Conservation (phyloP, 441 rosid species). For the Theobroma grandiflorum region DNA sequence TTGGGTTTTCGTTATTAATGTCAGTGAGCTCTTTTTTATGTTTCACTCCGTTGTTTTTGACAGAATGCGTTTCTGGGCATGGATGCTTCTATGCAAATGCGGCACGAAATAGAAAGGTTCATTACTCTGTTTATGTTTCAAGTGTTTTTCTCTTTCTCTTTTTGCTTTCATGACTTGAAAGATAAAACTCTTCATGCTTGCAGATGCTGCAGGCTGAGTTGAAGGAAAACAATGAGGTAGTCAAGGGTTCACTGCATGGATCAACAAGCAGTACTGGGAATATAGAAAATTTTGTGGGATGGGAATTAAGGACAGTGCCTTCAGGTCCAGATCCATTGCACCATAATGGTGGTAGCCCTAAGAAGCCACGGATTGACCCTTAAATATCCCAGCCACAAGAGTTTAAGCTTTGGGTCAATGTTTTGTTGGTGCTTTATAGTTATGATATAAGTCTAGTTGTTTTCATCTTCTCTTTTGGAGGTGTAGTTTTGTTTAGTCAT, state of each 20-base stretch:
- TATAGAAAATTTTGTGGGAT: slow-evolving; percentile 23
- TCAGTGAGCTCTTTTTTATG: not conserved
- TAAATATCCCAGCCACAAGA: slow-evolving; percentile 21
- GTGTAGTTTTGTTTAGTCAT: slow-evolving; percentile 8
- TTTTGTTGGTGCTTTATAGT: not conserved
- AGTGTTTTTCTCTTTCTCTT: not conserved
- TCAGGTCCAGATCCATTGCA: slow-evolving; percentile 86
- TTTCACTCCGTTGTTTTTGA: not conserved
- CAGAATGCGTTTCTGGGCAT: slow-evolving; percentile 43
- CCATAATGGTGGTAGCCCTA: slow-evolving; percentile 68
- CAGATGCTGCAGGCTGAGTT: slow-evolving; percentile 25
- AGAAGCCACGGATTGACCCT: slow-evolving; percentile 57
- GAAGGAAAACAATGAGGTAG: slow-evolving; percentile 19
- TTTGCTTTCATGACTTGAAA: not conserved
- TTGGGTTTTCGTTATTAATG: not conserved
- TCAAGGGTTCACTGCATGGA: slow-evolving; percentile 16
- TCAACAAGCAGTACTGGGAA: not conserved
- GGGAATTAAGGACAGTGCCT: slow-evolving; percentile 65
- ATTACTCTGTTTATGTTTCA: not conserved
- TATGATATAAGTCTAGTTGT: not conserved
- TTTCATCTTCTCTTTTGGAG: not conserved
- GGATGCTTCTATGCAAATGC: slow-evolving; percentile 30
- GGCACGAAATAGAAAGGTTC: slow-evolving; percentile 53
- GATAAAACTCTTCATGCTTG: not conserved
- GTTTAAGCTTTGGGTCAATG: not conserved